Base-by-base conservation (phyloP, 208 protist genomes). In the Leishmania tropica region DNA sequence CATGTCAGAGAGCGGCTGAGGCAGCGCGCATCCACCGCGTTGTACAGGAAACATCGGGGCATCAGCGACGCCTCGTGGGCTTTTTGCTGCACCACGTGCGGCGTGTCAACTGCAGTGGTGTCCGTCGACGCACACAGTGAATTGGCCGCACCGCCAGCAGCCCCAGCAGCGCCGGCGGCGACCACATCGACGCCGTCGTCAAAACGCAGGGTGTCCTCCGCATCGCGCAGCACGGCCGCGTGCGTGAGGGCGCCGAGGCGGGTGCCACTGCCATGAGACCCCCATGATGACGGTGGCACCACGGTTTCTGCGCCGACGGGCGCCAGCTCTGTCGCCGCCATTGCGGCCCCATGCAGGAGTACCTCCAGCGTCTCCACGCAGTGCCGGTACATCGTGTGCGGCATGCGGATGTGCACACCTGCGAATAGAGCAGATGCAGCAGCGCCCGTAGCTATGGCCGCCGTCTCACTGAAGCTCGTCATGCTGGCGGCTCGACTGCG, bases 351-450 rank as follows among this genome's bases (percentile, higher is more conserved):
- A 75, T 85, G 82, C 24, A 85, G 48, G 1, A 85, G 82, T 58
- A 85, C 74, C 45, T 81, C 82, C 65, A 85, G 78, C 28, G 62
- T 62, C 53, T 85, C 82, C 24, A 85, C 78, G 45, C 82, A 81
- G 73, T 78, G 62, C 42, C 74, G 82, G 77, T 82, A 85, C 42
- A 82, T 72, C 1, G 67, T 37, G 3, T 81, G 82, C 65, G 79
- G 19, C 21, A 31, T 45, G 51, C 78, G 82, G 42, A 70, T 28
- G 40, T 76, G 76, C 60, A 24, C 21, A 8, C 56, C 76, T 40
- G 58, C 53, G 8, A 84, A 58, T 0, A 70, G 37, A 45, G 60
- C 35, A 15, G 51, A 35, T 0, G 64, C 62, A 11, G 68, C 75
- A 40, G 10, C 37, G 58, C 67, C 81, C 5, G 0, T 17, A 8